Percentiles rank a stretch among this genome's conserved stretches.
phyloP scores from a whole-genome alignment of 148 eudicot genomes.

The Vaccinium corymbosum region DNA sequence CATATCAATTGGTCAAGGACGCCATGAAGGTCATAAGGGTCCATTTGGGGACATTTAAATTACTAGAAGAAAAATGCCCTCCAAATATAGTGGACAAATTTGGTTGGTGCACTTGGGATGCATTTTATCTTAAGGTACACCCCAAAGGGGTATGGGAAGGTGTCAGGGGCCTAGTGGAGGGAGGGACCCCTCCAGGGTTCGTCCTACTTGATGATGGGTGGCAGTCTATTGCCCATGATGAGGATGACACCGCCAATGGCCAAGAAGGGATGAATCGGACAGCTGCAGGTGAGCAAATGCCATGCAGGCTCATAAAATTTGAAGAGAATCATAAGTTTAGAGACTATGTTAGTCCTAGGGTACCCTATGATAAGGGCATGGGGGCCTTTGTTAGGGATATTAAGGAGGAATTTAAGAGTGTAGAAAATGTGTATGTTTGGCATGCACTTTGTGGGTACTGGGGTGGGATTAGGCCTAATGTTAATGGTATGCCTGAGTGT shows the following conservation, averaged over 20 bases:
- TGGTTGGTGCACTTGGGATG: slow-evolving; percentile 99
- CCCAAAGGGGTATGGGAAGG: slow-evolving; percentile 81
- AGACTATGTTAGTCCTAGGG: slow-evolving; percentile 55
- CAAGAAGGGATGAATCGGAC: slow-evolving; percentile 79
- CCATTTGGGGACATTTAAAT: slow-evolving; percentile 72
- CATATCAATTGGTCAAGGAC: slow-evolving; percentile 58
- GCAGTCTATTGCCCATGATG: slow-evolving; percentile 84
- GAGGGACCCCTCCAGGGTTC: slow-evolving; percentile 81
- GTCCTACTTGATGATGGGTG: slow-evolving; percentile 86
- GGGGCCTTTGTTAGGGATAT: slow-evolving; percentile 80
- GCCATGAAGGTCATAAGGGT: slow-evolving; percentile 51
- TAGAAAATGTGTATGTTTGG: slow-evolving; percentile 89
- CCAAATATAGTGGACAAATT: slow-evolving; percentile 81
- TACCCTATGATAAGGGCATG: slow-evolving; percentile 48
- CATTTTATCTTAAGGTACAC: slow-evolving; percentile 81
- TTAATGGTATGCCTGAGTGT: slow-evolving; percentile 52
- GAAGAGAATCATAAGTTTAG: slow-evolving; percentile 82
- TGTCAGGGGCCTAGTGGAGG: slow-evolving; percentile 60
- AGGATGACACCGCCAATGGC: slow-evolving; percentile 53
- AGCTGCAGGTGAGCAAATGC: slow-evolving; percentile 82
- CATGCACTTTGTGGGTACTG: slow-evolving; percentile 94
- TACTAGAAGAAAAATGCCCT: slow-evolving; percentile 64
- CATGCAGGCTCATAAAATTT: slow-evolving; percentile 68
- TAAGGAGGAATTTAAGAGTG: slow-evolving; percentile 57
- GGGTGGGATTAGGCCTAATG: slow-evolving; percentile 85